Evolutionary conservation across 495 filamentous ascomycete species (phyloP), one percentile per base, ranked within the genome.

Genomic region (Annulohypoxylon nitens): DNA sequence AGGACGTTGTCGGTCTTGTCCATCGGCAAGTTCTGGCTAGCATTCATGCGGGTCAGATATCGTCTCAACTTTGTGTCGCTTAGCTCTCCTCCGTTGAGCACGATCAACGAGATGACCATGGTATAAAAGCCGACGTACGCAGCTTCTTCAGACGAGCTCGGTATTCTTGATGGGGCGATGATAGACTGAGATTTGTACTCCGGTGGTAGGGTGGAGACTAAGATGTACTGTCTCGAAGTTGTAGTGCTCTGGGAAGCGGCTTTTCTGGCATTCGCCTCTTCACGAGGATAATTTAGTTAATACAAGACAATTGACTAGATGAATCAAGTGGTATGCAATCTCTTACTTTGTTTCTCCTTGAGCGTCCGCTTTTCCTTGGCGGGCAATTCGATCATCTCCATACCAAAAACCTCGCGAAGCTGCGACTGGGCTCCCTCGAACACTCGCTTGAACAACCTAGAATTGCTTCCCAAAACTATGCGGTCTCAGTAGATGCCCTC

Each of bases 301-400:
- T 48, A 69, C 33, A 47, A 58, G 10, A 64, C 16, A 41, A 70
- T 57, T 67, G 59, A 64, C 47, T 36, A 8, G 25, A 20, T 18
- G 8, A 4, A 41, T 23, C 33, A 62, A 71, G 23, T 18, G 61
- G 59, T 14, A 63, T 39, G 1, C 60, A 59, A 2, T 1, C 0
- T 39, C 82, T 82, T 70, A 77, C 84, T 83, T 67, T 88, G 91
- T 90, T 93, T 88, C 88, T 90, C 83, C 87, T 82, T 92, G 53
- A 97, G 89, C 20, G 85, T 86, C 67, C 97, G 78, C 81, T 95
- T 97, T 79, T 98, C 96, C 74, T 85, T 88, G 20, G 83, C 83
- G 0, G 95, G 95, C 61, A 97, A 83, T 80, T 97, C 94, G 1
- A 85, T 83, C 86, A 98, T 88, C 78, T 94, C 88, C 93, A 97